Base-by-base conservation (phyloP, 352 stramenopile genomes). In the Phytophthora macrochlamydospora region DNA sequence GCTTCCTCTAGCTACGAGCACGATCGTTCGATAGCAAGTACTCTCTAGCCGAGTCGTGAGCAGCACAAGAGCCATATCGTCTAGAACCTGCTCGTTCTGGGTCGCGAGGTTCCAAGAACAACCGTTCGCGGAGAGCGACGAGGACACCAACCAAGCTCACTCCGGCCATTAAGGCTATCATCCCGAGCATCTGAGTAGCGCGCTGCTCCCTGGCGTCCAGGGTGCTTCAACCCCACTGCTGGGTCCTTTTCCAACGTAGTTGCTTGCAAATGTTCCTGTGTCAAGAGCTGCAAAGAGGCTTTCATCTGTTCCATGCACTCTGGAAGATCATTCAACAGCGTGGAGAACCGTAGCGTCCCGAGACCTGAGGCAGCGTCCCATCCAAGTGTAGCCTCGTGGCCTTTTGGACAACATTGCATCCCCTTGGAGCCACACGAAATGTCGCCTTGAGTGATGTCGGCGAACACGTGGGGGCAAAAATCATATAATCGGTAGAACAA, bases 311-410 rank as follows among this genome's bases (percentile, higher is more conserved):
- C 55, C 55, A 90, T 73, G 51, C 83, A 91, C 3, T 54, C 40
- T 29, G 81, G 62, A 1, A 93, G 56, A 28, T 89, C 66, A 2
- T 37, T 57, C 4, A 78, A 64, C 9, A 90, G 78, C 14, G 65
- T 56, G 0, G 56, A 46, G 29, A 91, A 87, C 3, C 71, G 69
- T 32, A 92, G 57, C 1, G 83, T 87, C 7, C 85, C 81, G 2
- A 91, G 78, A 28, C 85, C 86, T 2, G 84, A 91, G 14, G 84
- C 61, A 7, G 85, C 80, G 44, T 94, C 86, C 84, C 85, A 94
- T 43, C 86, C 86, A n/a, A 62, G 28, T 4, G 53, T 79, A 1
- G 86, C 84, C 7, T 33, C 40, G 52, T 90, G 75, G 14, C 86
- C 84, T 18, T 65, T 57, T 6, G 59, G 37, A 31, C 86, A 94